Evolutionary conservation across 2,329 filamentous ascomycete species (phyloP), one percentile per base, ranked within the genome.

Genomic region (Pseudocercospora ulei): DNA sequence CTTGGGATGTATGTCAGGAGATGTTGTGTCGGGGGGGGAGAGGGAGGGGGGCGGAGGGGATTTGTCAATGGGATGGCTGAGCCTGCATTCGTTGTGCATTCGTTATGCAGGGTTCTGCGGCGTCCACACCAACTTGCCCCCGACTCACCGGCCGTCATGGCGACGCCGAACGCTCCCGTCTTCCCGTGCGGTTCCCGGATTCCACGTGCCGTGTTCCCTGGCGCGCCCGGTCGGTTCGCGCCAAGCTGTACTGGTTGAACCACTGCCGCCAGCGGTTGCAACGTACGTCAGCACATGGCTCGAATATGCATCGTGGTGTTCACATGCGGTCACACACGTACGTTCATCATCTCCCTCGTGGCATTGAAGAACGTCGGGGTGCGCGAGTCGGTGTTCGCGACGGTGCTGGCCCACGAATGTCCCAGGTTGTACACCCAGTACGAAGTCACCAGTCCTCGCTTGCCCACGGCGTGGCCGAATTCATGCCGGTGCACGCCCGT

Each of bases 361-460:
- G 44, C 52, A 16, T 52, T 49, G 35, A 52, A 27, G 25, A 39
- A 48, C 8, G 49, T 44, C 9, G 39, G 39, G 18, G 25, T 39
- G 18, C 26, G 31, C 25, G 37, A 17, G 39, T 48, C 43, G 13
- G 14, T n/a, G 30, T 25, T 43, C 13, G 22, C 33, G 20, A 13
- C 12, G n/a, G 30, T 41, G 22, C 17, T 60, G 1, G 62, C 60
- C 63, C 62, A 66, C 7, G 56, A 50, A 43, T 65, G 63, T 5
- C 48, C 51, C 23, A 64, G 18, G n/a, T 61, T 60, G 4, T 48
- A 54, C 19, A 61, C 54, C 24, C 51, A 55, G 44, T 63, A 63
- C 30, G 62, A 58, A 11, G 59, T 53, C 5, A 63, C 54, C 11
- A 51, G 18, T 7, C 58, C 57, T 27, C 16, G 14, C 8, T 51